Evolutionary conservation across 75 land plant genomes (phyloP), one percentile per base, ranked within the genome.

Genomic region (Cunninghamia lanceolata): DNA sequence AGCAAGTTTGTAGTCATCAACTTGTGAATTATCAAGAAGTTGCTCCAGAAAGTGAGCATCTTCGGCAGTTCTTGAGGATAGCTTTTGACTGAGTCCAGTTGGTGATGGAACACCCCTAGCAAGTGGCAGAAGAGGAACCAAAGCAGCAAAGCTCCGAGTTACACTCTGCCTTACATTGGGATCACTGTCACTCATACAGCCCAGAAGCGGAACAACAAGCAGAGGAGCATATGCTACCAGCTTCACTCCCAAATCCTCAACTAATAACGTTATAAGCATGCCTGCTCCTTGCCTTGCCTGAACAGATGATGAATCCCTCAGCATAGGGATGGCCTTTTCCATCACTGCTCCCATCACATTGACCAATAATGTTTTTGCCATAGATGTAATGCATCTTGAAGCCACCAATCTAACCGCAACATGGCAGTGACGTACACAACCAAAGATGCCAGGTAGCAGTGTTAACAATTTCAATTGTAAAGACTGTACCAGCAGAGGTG

Each of bases 231-330:
- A 98, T 17, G 99, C 92, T 16, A 96, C 96, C 66, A 98, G 89
- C 83, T 98, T 94, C 4, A 88, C 88, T 54, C 97, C 97, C 80
- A 98, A 86, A 11, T 95, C 99, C 85, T 96, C 96, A 30, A 98
- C 99, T 70, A 98, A 94, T 84, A 94, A 86, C 82, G 92, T 90
- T 34, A 98, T 86, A 85, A 98, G 96, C 96, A 98, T 95, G 85
- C 99, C 99, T 88, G 99, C 97, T 63, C 99, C 99, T 88, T 98
- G 99, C 90, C 99, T 92, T 21, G 97, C 92, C 89, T 91, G 89
- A 47, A 94, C 91, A 56, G 96, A 95, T 40, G 86, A 36, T 43
- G 86, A 83, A 87, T 98, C 95, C 36, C 91, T 91, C 73, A 98
- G 85, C 99, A 98, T 96, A 25, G 97, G 97, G 38, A 95, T 91